Base-by-base conservation (phyloP, 2,329 filamentous ascomycete genomes). In the Colletotrichum trifolii region DNA sequence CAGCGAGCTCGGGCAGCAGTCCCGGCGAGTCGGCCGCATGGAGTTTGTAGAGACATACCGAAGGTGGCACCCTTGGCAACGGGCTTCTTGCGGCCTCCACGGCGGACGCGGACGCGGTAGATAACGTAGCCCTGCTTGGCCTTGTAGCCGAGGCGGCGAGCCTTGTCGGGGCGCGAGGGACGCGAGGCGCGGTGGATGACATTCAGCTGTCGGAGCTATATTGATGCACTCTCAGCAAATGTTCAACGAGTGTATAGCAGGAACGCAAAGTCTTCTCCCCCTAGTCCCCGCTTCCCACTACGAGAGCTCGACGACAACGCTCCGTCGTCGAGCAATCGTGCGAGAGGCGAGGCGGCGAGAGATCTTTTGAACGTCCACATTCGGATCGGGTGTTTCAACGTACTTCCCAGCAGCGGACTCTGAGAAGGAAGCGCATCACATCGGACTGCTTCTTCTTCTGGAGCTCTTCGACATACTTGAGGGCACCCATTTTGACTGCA, bases 371-470 rank as follows among this genome's bases (percentile, higher is more conserved):
- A 12, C 75, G 62, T 65, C 76, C 76, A 78, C 77, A 74, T 58
- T 60, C 61, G 67, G 68, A 70, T 73, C 72, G 72, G 73, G 74
- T 73, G 71, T 74, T 75, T 86, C 77, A 87, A 88, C 89, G 86
- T 88, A 95, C 95, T 93, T 99, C 96, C 96, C 96, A 99, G 94
- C 96, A 99, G 87, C 96, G 94, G 82, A 97, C 94, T 84, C 94
- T 95, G 85, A 97, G 93, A 87, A 99, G 91, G 90, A 99, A 99
- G 88, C 94, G 94, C 88, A 98, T 93, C 81, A 99, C 92, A 90
- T 99, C 96, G 84, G 93, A 97, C 91, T 99, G 96, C 94, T 99
- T 99, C 93, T 97, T 97, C 94, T 99, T 98, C 85, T 97, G 94
- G 88, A 99, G 92, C 90, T 99, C 96, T 91, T 99, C 96, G 87